Evolutionary conservation across 495 filamentous ascomycete species (phyloP).

Genomic region (Penicillium canariense): DNA sequence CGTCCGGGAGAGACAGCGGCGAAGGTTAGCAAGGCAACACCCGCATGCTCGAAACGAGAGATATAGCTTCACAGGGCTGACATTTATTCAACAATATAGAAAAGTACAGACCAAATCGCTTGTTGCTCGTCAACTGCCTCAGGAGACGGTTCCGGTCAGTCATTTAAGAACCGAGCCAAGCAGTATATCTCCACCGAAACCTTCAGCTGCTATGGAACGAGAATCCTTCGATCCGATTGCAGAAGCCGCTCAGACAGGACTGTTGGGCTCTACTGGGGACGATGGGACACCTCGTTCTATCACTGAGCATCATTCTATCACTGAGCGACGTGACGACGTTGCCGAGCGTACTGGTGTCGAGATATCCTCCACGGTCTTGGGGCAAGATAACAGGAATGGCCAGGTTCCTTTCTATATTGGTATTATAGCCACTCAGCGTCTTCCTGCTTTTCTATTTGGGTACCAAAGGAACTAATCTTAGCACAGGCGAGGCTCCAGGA

Average conservation of each 20-base stretch:
- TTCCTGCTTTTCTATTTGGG: no score
- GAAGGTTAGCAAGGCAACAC: neutral
- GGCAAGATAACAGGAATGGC: slow-evolving; percentile 14
- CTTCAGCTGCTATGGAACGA: no score
- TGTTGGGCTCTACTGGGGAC: neutral
- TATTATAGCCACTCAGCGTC: no score
- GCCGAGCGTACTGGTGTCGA: slow-evolving; percentile 32
- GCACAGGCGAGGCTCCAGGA: slow-evolving; percentile 24
- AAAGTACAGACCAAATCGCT: no score
- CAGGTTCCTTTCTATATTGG: slow-evolving; percentile 34
- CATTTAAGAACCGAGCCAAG: no score
- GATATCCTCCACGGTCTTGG: slow-evolving; percentile 30
- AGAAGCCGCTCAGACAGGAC: no score
- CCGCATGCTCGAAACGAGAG: neutral
- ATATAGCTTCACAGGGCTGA: neutral
- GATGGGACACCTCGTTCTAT: neutral
- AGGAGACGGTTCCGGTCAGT: no score
- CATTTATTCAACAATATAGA: no score
- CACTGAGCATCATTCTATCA: no score
- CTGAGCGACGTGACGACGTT: slow-evolving; percentile 1
- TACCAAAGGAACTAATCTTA: neutral
- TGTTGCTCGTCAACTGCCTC: no score
- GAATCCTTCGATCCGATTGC: no score
- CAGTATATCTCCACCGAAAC: no score
- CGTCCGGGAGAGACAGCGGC: slow-evolving; percentile 15